A percentile compares a stretch with the other conserved stretches of the same genome.
Evolutionary conservation across 306 rosid genomes (phyloP).

Genomic region (Neltuma alba): DNA sequence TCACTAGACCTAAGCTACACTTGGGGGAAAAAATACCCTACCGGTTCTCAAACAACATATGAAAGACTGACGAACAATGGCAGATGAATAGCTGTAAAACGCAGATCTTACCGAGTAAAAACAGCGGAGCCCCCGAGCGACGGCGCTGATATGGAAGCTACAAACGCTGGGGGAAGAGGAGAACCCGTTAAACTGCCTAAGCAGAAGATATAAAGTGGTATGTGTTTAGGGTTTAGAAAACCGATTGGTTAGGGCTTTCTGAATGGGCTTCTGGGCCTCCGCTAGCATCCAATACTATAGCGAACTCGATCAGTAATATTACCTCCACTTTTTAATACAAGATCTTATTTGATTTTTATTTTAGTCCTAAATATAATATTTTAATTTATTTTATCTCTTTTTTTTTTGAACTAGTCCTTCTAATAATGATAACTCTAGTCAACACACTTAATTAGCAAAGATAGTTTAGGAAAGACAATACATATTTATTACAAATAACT

Average conservation of each 20-base stretch:
- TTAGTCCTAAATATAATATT: no score
- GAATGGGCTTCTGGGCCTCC: neutral
- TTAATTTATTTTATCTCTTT: no score
- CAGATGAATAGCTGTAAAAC: neutral
- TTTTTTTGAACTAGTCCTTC: no score
- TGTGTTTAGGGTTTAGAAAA: constrained; percentile 31
- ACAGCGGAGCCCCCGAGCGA: constrained; percentile 7
- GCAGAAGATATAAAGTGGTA: neutral
- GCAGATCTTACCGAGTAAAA: constrained; percentile 36
- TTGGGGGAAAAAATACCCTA: neutral
- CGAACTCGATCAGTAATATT: neutral
- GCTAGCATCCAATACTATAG: neutral
- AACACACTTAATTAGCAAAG: no score
- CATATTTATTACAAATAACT: no score
- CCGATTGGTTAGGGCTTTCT: neutral
- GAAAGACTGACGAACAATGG: neutral
- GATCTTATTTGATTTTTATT: no score
- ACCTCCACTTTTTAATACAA: no score
- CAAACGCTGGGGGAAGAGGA: neutral
- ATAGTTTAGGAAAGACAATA: no score
- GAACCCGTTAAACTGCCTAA: neutral
- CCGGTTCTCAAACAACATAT: neutral
- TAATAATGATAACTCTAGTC: no score
- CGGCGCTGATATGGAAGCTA: constrained; percentile 33
- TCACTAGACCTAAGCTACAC: neutral